Evolutionary conservation across 225 moss, liverwort and hornwort genomes (phyloP).

Genomic region (Straminergon stramineum): DNA sequence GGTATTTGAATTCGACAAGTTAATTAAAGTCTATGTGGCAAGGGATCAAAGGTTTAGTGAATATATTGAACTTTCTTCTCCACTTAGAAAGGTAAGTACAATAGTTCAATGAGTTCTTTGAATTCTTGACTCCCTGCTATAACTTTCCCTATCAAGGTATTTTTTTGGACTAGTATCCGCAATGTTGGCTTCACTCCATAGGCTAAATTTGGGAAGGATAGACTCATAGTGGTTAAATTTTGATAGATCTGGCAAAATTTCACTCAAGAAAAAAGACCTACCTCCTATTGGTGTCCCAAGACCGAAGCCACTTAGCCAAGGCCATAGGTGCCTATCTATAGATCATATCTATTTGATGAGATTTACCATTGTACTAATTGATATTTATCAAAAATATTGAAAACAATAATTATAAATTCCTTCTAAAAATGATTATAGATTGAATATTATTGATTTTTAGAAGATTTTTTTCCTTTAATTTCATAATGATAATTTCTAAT

Average conservation of each 20-base stretch:
- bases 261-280: no score
- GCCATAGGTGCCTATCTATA: no score
- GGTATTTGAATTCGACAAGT: fast-evolving
- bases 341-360: background rate
- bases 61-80: background rate
- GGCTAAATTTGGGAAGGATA: no score
- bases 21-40: background rate
- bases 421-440: background rate
- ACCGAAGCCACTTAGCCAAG: no score
- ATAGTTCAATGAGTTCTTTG: fast-evolving
- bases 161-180: no score
- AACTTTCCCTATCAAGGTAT: no score
- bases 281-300: background rate
- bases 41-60: background rate
- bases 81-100: background rate
- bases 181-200: no score
- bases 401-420: background rate
- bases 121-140: background rate
- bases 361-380: background rate
- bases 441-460: background rate
- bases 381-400: background rate
- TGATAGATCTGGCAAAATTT: no score
- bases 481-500: background rate
- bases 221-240: no score
- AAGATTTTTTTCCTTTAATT: background rate